Conservation (phyloP, 257 asterid genomes). For the Marsdenia floribunda region DNA sequence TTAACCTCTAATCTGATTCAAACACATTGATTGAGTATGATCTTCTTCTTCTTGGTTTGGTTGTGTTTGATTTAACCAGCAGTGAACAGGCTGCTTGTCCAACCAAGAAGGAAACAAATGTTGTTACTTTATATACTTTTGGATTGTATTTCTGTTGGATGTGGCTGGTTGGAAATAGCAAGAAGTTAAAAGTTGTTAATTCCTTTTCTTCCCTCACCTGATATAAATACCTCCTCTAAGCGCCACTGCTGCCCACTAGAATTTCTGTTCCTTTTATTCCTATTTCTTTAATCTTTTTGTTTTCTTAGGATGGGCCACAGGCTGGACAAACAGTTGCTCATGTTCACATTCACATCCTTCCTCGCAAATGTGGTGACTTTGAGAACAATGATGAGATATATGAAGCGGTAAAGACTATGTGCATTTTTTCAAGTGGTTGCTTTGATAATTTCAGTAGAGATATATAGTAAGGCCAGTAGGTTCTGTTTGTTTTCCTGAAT, state of each 20-base stretch:
- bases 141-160: background rate
- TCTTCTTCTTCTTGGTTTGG: background rate
- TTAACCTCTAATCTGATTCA: background rate
- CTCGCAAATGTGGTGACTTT: slow-evolving; percentile 75
- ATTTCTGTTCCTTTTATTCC: background rate
- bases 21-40: background rate
- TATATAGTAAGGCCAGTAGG: slow-evolving; percentile 5
- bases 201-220: background rate
- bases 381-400: slow-evolving; percentile 81
- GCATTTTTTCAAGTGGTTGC: background rate
- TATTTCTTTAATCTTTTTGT: slow-evolving; percentile 9
- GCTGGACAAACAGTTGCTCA: slow-evolving; percentile 94
- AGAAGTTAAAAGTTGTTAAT: no score
- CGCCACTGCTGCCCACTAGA: background rate
- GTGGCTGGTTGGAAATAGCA: background rate
- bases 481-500: background rate
- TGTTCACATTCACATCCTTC: slow-evolving; percentile 81
- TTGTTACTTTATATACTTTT: background rate
- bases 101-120: background rate
- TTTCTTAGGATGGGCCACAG: slow-evolving; percentile 75
- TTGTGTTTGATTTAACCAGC: background rate
- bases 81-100: background rate
- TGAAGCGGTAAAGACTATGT: slow-evolving; percentile 65
- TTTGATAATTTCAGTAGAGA: background rate
- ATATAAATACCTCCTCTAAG: background rate